Evolutionary conservation across 495 filamentous ascomycete genomes (phyloP), one percentile per base, ranked within the genome.

Genomic region (Alectoria sarmentosa): DNA sequence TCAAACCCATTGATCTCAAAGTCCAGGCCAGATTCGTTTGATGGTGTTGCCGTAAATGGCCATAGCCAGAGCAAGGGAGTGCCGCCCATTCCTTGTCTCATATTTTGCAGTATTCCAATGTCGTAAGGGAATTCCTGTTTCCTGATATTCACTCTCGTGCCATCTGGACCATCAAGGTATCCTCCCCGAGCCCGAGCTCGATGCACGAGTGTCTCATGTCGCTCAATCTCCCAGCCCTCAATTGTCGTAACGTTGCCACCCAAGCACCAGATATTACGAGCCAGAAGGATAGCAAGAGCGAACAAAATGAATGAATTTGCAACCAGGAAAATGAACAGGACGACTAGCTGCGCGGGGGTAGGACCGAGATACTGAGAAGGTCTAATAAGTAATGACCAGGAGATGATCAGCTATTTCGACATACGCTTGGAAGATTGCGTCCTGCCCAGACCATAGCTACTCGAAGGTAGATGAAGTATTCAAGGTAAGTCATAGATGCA

Each of bases 1-100:
- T 98, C 95, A 72, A 96, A 92, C 0, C 83, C 92, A 75, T 98
- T 97, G 34, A 86, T 86, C 69, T 90, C 85, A 75, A 87, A 97
- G 34, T 80, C 76, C 73, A 90, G 81, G 6, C 88, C 89, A 4
- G 76, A 75, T 15, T 73, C 70, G 65, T 86, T 83, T 76, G 72
- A 77, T 19, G 77, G 78, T 23, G 83, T 84, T 15, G 73, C 63
- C 4, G 85, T 76, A 37, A 90, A 73, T 28, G 87, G 88, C 81
- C 82, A 89, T 61, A 87, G 81, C 87, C 87, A 90, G 26, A 77
- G 72, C 0, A 89, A 61, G 32, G 68, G 68, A 65, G 78, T 84
- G 0, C 82, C 80, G 4, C 90, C 91, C 86, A 95, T 92, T 38
- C 82, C 88, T 63, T 87, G 83, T 63, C 76, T 83, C 56, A 92